Evolutionary conservation across 176 grass and related monocot species (phyloP).

Genomic region (Secale cereale): DNA sequence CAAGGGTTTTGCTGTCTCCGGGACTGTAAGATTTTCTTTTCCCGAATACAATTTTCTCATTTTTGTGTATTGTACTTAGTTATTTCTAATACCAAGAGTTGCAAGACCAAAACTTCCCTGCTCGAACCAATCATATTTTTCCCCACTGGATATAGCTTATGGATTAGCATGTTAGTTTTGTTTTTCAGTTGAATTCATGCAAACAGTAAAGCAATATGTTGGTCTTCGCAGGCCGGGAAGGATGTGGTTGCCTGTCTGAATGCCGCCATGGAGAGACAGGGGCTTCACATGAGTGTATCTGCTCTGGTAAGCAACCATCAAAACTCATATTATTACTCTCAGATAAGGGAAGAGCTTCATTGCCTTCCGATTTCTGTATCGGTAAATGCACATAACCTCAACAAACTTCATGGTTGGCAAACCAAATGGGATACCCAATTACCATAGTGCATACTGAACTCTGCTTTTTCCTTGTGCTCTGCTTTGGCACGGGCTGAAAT

Average conservation of each 20-base stretch:
- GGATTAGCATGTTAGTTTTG: neutral
- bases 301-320: constrained; percentile 18
- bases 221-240: constrained; percentile 20
- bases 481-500: neutral
- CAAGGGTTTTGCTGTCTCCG: constrained; percentile 47
- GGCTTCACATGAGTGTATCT: constrained; percentile 38
- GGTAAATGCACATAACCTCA: neutral
- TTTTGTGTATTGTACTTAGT: neutral
- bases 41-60: neutral
- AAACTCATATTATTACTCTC: neutral
- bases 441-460: neutral
- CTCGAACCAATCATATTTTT: neutral
- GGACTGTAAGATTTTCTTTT: constrained; percentile 26
- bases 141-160: neutral
- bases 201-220: neutral
- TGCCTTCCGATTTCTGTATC: neutral
- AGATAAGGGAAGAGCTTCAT: neutral
- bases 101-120: neutral
- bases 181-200: neutral
- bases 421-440: neutral
- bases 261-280: constrained; percentile 30
- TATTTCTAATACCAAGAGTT: neutral
- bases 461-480: neutral
- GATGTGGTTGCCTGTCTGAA: constrained; percentile 43
- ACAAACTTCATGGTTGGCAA: neutral